Evolutionary conservation across 2,329 filamentous ascomycete species (phyloP).

Genomic region (Ascochyta clinopodiicola): DNA sequence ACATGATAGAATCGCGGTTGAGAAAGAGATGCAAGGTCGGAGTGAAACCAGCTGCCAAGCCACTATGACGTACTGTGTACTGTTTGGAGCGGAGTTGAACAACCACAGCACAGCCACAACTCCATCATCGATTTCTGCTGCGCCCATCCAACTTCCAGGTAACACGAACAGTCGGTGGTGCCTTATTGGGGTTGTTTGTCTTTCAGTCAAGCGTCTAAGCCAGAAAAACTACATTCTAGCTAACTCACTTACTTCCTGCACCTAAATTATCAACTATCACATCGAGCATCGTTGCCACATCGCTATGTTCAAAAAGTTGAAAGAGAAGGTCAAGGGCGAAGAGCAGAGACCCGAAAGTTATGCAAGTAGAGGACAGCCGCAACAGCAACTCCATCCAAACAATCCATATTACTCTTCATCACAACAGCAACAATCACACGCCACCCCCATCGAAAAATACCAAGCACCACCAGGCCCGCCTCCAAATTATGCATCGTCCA

Average conservation of each 20-base stretch:
- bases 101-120: conserved; percentile 5
- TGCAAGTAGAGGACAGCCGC: conserved; percentile 12
- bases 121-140: background rate
- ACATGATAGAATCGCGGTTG: background rate
- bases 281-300: background rate
- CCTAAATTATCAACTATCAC: background rate
- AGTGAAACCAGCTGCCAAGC: conserved; percentile 2
- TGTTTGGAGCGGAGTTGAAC: background rate
- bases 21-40: background rate
- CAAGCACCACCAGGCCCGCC: conserved; percentile 42
- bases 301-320: conserved; percentile 47
- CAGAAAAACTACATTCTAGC: background rate
- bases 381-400: conserved; percentile 34
- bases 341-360: conserved; percentile 23
- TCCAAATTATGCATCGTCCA: conserved; percentile 27
- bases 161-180: background rate
- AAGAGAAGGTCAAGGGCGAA: conserved; percentile 43
- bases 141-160: background rate
- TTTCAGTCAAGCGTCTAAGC: background rate
- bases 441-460: conserved; percentile 32
- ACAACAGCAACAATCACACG: conserved; percentile 24
- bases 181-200: background rate
- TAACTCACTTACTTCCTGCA: background rate
- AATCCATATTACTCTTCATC: conserved; percentile 33
- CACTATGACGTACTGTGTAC: conserved; percentile 8